Percentiles rank a stretch among this genome's conserved stretches.
phyloP scores from a whole-genome alignment of 1,284 basidiomycete species.

The Neonothopanus nambi region DNA sequence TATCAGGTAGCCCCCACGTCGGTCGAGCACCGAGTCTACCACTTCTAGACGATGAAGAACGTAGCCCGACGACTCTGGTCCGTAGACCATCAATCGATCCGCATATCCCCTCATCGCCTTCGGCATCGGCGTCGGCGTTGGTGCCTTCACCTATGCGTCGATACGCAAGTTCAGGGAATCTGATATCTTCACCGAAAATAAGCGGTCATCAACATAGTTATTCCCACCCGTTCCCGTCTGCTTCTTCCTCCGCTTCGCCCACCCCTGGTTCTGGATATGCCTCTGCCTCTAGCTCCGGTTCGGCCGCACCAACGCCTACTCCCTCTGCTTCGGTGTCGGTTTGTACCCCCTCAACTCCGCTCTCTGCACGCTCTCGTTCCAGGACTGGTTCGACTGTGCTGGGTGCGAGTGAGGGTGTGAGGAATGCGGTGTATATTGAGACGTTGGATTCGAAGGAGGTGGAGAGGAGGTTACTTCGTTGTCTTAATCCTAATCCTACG shows the following conservation, averaged over 20 bases:
- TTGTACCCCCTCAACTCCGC: not conserved
- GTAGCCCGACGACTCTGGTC: not conserved
- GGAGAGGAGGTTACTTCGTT: not conserved
- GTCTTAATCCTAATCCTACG: not conserved
- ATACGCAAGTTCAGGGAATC: conserved; percentile 11
- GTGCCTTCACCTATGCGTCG: conserved; percentile 2
- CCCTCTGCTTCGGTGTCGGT: not conserved
- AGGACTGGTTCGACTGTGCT: conserved; percentile 1
- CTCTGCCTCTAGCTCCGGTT: not conserved
- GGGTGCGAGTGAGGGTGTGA: not conserved
- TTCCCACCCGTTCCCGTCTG: not conserved
- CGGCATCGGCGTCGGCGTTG: not conserved
- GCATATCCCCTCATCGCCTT: not conserved
- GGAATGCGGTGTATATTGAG: conserved; percentile 13
- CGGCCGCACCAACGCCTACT: not conserved
- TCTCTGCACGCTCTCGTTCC: not conserved
- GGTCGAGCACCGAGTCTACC: conserved; percentile 2
- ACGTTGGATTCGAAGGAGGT: conserved; percentile 12
- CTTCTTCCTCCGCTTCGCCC: conserved; percentile 1
- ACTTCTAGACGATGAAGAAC: not conserved
- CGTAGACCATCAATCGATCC: conserved; percentile 6
- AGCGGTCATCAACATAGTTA: conserved; percentile 7
- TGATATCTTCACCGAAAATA: conserved; percentile 1
- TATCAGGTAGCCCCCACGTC: not conserved
- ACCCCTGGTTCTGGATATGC: not conserved